Conservation (phyloP, 805 yeast genomes). For the Brettanomyces bruxellensis region DNA sequence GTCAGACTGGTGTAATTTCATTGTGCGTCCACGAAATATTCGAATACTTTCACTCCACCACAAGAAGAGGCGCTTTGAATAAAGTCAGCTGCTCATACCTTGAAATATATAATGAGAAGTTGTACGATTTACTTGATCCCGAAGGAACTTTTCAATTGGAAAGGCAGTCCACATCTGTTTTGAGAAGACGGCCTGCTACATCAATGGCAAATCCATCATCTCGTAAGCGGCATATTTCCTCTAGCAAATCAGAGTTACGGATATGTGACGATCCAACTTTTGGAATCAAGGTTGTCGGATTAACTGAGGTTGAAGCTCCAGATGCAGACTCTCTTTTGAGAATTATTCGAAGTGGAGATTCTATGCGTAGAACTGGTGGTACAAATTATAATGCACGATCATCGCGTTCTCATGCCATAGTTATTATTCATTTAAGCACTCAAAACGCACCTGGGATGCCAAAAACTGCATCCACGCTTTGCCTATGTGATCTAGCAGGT, state of each 20-base stretch:
- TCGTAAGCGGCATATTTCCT: background rate
- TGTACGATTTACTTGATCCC: constrained; percentile 59
- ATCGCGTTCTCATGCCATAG: constrained; percentile 87
- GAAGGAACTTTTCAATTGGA: background rate
- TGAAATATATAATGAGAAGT: constrained; percentile 82
- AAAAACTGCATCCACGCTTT: constrained; percentile 49
- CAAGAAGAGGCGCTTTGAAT: constrained; percentile 23
- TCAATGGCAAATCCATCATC: background rate
- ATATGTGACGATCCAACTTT: constrained; percentile 66
- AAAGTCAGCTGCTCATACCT: constrained; percentile 60
- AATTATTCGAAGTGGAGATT: constrained; percentile 61
- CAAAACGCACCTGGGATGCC: constrained; percentile 25
- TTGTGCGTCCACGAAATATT: constrained; percentile 57
- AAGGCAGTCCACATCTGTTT: background rate
- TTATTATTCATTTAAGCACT: constrained; percentile 52
- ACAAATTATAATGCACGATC: constrained; percentile 85
- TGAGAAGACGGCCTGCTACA: background rate
- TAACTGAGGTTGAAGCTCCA: constrained; percentile 50
- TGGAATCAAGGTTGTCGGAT: constrained; percentile 72
- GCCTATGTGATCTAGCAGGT: constrained; percentile 93
- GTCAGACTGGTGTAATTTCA: constrained; percentile 65
- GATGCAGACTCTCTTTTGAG: constrained; percentile 51
- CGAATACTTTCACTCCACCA: constrained; percentile 23
- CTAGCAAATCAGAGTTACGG: constrained; percentile 44
- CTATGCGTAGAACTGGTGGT: constrained; percentile 68